Base-by-base conservation (phyloP, 495 filamentous ascomycete genomes). In the Podospora pseudoanserina region DNA sequence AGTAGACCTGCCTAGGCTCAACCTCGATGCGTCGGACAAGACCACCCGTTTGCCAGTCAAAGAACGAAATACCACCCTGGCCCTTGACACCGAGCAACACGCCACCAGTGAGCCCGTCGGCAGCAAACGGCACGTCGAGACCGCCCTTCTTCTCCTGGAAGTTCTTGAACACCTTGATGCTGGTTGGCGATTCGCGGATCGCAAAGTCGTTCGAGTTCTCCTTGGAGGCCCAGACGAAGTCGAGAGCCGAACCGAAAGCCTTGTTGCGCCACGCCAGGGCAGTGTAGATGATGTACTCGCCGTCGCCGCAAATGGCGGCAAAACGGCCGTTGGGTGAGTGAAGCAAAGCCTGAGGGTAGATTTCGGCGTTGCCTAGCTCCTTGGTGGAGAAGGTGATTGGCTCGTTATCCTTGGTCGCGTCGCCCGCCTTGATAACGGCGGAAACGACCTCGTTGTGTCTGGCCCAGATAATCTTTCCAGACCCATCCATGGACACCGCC, bases 201-300 rank as follows among this genome's bases (percentile, higher is more conserved):
- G 95, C 95, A 71, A 95, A 98, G 74, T 99, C 96, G 77, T 97
- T 98, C 77, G 92, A 96, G 81, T 98, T 96, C 59, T 97, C 96
- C 79, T 97, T 97, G 20, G 92, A 91, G 2, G 92, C 96, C 95
- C 95, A 99, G 16, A 91, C 93, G 76, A 99, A 99, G 78, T 99
- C 95, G 49, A 97, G 82, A 13, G 93, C 95, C 44, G 91, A 91
- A 5, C 95, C 95, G 74, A 98, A 99, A 7, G 93, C 92, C 82
- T 97, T 97, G 81, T 99, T 98, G 75, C 95, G 88, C 88, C 96
- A 97, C 9, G 95, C 95, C 60, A 98, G 86, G 68, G 95, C 93
- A 16, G 95, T 99, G 81, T 99, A 99, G 71, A 98, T 94, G 73
- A 97, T 98, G 78, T 97, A 97, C 75, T 99, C 95, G 34, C 95